Evolutionary conservation across 306 rosid genomes (phyloP), one percentile per base, ranked within the genome.

Genomic region (Fragaria nilgerrensis): DNA sequence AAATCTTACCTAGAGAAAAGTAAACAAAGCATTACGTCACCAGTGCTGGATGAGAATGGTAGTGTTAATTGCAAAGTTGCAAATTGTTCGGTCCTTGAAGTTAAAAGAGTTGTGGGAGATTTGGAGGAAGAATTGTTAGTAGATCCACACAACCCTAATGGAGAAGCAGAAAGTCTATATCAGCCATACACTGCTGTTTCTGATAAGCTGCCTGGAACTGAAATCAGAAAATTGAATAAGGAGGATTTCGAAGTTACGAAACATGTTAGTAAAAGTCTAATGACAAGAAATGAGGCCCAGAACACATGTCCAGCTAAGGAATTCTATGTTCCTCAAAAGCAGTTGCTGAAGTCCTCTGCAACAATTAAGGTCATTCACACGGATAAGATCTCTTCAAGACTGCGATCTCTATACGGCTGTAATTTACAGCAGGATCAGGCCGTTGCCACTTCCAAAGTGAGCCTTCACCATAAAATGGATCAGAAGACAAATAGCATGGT

Each of bases 281-380:
- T 58, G 64, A 58, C 4, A 65, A 65, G 39, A 58, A 45, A 67
- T 49, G 48, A 61, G 72, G 61, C 41, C 41, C 14, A 1, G 27
- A 72, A 23, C 68, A 25, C 75, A 29, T 52, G 71, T 49, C 68
- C 37, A 11, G 71, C 53, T 64, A n/a, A 27, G 48, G 70, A 78
- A 69, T 47, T 56, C 56, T 34, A 50, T 75, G 71, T 67, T 67
- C 47, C 76, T 39, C 85, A 55, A 43, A 78, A 80, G 73, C 75
- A 59, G 50, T 62, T 76, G 50, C 32, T 75, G 53, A 64, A 68
- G n/a, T 65, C 45, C 65, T 56, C 73, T 65, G 70, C 61, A 77
- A 70, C 56, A 43, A 44, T 14, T n/a, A 80, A 77, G 66, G 55
- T 52, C 43, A 47, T 47, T 63, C 55, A 34, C 71, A 45, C 44